These are phyloP conservation scores for Nothophaeocryptopus gaeumannii DNA, from an alignment of 2,329 filamentous ascomycete species.

Conservation along the genomic window DNA sequence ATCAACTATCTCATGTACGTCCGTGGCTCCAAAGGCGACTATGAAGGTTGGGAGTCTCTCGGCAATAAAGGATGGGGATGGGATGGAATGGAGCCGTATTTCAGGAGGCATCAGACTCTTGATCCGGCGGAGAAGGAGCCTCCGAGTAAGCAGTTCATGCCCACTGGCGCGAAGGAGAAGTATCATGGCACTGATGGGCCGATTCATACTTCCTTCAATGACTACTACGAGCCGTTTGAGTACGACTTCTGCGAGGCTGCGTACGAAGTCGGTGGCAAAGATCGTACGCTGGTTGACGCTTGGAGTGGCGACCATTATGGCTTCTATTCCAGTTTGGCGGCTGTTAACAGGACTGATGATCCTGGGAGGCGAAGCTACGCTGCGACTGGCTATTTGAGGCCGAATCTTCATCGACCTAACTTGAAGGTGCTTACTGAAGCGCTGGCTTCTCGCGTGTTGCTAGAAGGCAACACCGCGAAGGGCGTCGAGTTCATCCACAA, in stretches of 20 bases:
- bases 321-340: conserved; percentile 34
- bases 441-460: conserved; percentile 27
- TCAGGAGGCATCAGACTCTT: conserved; percentile 28
- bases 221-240: conserved; percentile 38
- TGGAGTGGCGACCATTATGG: conserved; percentile 36
- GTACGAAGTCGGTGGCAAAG: conserved; percentile 32
- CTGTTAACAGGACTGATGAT: conserved; percentile 33
- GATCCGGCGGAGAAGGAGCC: conserved; percentile 19
- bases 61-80: conserved; percentile 32
- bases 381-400: conserved; percentile 34
- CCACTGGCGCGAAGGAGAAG: conserved; percentile 27
- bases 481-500: conserved; percentile 44
- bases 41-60: conserved; percentile 37
- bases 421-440: conserved; percentile 35
- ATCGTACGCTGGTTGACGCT: conserved; percentile 32
- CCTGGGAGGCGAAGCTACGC: conserved; percentile 34
- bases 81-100: conserved; percentile 29
- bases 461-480: conserved; percentile 29
- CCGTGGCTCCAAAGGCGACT: conserved; percentile 33
- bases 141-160: conserved; percentile 20
- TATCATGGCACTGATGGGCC: conserved; percentile 37
- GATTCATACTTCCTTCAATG: conserved; percentile 37
- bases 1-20: conserved; percentile 42
- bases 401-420: conserved; percentile 30
- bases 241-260: conserved; percentile 37